Evolutionary conservation across 75 land plant genomes (phyloP).

Genomic region (Cunninghamia lanceolata): DNA sequence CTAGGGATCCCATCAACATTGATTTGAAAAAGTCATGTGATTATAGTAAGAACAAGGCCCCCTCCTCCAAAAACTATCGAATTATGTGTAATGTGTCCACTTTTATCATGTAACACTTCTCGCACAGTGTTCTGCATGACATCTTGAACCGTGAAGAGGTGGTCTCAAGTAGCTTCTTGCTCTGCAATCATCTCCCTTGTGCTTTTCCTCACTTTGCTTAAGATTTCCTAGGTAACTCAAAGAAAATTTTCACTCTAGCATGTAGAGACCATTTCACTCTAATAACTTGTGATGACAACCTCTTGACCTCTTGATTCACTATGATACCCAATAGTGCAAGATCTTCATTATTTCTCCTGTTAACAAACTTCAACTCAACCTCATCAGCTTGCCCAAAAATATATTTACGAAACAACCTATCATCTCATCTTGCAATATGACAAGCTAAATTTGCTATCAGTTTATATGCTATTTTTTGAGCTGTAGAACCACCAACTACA

Average conservation of each 20-base stretch:
- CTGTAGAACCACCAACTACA: conserved; percentile 61
- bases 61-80: conserved; percentile 87
- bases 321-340: conserved; percentile 62
- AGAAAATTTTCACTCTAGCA: conserved; percentile 88
- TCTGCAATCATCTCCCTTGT: conserved; percentile 89
- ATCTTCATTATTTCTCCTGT: conserved; percentile 90
- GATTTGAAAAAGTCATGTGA: conserved; percentile 90
- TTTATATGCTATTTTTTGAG: conserved; percentile 71
- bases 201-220: conserved; percentile 60
- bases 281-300: conserved; percentile 82
- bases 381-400: conserved; percentile 97
- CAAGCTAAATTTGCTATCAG: conserved; percentile 68
- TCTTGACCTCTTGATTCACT: conserved; percentile 84
- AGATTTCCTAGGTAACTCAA: conserved; percentile 51
- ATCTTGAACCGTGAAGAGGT: conserved; percentile 90
- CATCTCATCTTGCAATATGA: conserved; percentile 93
- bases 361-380: conserved; percentile 86
- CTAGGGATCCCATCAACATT: conserved; percentile 97
- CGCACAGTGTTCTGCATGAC: conserved; percentile 90
- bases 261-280: conserved; percentile 93
- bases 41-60: conserved; percentile 81
- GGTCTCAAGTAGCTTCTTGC: conserved; percentile 92
- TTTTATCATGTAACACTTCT: conserved; percentile 85
- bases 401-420: conserved; percentile 76
- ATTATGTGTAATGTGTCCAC: conserved; percentile 83